These are phyloP conservation scores for Larix kaempferi DNA, from an alignment of 75 land plant genomes.

Conservation along the genomic window DNA sequence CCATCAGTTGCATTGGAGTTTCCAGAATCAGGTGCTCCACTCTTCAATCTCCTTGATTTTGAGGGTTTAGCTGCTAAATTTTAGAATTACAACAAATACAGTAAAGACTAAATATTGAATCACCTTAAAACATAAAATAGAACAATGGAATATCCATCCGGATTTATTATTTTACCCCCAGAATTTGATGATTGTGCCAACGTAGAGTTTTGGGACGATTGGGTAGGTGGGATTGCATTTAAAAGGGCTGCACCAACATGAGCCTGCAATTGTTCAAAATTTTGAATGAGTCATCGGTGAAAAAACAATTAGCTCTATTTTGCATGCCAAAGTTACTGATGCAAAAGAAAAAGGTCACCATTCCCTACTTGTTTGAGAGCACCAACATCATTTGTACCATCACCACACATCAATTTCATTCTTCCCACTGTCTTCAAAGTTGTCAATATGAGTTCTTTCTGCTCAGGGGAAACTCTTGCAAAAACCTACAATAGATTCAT, in stretches of 20 bases:
- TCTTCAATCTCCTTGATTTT: conserved; percentile 51
- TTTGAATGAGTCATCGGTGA: neutral
- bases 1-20: conserved; percentile 18
- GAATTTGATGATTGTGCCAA: conserved; percentile 29
- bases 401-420: conserved; percentile 96
- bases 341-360: neutral
- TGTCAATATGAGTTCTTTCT: conserved; percentile 91
- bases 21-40: conserved; percentile 21
- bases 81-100: neutral
- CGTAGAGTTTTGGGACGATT: conserved; percentile 32
- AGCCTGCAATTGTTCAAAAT: conserved; percentile 49
- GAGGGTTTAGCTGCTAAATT: conserved; percentile 18
- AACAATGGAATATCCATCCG: neutral
- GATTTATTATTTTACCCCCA: conserved; percentile 6
- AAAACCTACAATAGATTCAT: conserved; percentile 57
- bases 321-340: neutral
- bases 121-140: neutral
- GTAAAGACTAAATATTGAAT: neutral
- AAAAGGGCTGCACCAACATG: conserved; percentile 97
- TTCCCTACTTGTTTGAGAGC: conserved; percentile 88
- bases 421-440: conserved; percentile 93
- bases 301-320: neutral
- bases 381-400: conserved; percentile 99
- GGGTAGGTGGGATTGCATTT: conserved; percentile 79
- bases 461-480: conserved; percentile 99